Percentiles rank a stretch among this genome's conserved stretches.
Conservation (phyloP, 768 basidiomycete genomes). For the Leucocoprinus sp. region DNA sequence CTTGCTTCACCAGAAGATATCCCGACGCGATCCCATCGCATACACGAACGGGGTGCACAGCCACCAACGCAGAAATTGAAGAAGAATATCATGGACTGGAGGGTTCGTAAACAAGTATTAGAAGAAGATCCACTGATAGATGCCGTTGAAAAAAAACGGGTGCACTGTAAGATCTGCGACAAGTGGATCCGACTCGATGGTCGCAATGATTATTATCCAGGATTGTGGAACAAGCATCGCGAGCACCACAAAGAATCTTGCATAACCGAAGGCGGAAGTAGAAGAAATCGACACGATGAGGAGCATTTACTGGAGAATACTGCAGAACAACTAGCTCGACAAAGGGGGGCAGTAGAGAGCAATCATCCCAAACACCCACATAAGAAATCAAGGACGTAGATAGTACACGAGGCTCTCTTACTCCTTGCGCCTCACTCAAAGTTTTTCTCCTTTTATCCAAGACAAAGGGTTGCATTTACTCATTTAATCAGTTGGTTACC, state of each 20-base stretch:
- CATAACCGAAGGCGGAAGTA: background rate
- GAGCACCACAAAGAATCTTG: too few relatives aligned
- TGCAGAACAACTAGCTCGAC: background rate
- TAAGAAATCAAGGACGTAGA: background rate
- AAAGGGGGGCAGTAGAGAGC: background rate
- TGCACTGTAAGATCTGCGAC: conserved; percentile 3
- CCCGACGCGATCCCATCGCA: background rate
- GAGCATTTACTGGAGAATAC: background rate
- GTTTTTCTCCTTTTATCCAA: background rate
- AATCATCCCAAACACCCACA: background rate
- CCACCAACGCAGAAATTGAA: conserved; percentile 2
- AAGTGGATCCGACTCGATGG: conserved; percentile 8
- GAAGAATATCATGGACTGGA: conserved; percentile 10
- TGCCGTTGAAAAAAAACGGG: conserved; percentile 5
- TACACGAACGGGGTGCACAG: background rate
- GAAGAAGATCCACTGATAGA: background rate
- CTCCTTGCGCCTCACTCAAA: conserved; percentile 6
- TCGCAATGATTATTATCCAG: conserved; percentile 10
- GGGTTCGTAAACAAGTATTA: background rate
- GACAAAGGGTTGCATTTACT: background rate
- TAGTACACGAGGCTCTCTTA: background rate
- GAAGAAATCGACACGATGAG: background rate
- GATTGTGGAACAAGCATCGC: conserved; percentile 10
- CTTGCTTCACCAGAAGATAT: background rate
- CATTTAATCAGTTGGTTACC: background rate